Percentiles rank a stretch among this genome's conserved stretches.
These are phyloP conservation scores for Trypanosoma caninum DNA, from an alignment of 208 protist genomes.

Conservation along the genomic window DNA sequence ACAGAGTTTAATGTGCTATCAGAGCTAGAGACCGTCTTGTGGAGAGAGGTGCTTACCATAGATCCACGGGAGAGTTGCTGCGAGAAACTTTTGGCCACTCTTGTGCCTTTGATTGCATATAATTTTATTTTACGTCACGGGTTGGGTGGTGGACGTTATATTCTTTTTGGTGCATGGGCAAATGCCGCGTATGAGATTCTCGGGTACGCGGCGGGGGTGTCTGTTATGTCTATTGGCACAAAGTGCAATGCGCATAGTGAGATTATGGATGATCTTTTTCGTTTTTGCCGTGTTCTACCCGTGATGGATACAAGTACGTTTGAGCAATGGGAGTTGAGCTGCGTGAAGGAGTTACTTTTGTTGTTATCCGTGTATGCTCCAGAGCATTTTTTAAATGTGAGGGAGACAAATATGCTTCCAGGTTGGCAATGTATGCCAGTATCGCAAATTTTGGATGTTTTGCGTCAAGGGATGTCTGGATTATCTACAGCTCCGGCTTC, in stretches of 20 bases:
- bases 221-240: constrained; percentile 55
- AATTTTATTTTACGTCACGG: constrained; percentile 57
- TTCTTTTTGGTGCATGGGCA: constrained; percentile 60
- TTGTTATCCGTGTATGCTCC: constrained; percentile 32
- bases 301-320: constrained; percentile 40
- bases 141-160: constrained; percentile 35
- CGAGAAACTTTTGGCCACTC: constrained; percentile 25
- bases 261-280: constrained; percentile 33
- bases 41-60: constrained; percentile 45
- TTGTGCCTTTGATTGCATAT: constrained; percentile 60
- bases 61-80: constrained; percentile 7
- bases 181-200: constrained; percentile 47
- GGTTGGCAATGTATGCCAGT: neutral
- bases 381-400: neutral
- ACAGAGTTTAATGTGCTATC: constrained; percentile 43
- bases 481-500: constrained; percentile 4
- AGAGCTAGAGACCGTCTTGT: constrained; percentile 57
- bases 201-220: constrained; percentile 37
- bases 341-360: constrained; percentile 43
- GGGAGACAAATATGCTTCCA: neutral
- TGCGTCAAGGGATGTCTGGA: constrained; percentile 9
- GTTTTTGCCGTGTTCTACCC: constrained; percentile 55
- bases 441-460: constrained; percentile 1
- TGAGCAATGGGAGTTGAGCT: constrained; percentile 53
- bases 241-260: constrained; percentile 30